Conservation (phyloP, 2,329 filamentous ascomycete species). For the Metarhizium robertsii region DNA sequence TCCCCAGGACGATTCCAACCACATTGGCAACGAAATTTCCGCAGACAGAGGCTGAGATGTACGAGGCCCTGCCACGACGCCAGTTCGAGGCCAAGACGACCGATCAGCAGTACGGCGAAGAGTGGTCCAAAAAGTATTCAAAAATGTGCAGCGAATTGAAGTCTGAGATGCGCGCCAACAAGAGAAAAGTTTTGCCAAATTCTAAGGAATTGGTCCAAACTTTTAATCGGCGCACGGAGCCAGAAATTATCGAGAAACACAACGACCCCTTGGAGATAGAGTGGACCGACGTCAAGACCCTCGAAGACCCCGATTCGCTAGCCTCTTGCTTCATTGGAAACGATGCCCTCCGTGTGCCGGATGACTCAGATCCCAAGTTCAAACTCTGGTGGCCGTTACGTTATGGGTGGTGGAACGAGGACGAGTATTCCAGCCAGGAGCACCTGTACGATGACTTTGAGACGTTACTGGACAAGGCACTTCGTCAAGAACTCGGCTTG, state of each 20-base stretch:
- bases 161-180: slow-evolving; percentile 82
- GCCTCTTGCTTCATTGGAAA: slow-evolving; percentile 68
- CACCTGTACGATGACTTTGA: slow-evolving; percentile 82
- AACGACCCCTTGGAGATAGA: slow-evolving; percentile 92
- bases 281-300: slow-evolving; percentile 73
- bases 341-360: slow-evolving; percentile 76
- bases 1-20: slow-evolving; percentile 93
- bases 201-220: slow-evolving; percentile 93
- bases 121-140: slow-evolving; percentile 65
- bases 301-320: slow-evolving; percentile 54
- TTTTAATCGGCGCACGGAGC: slow-evolving; percentile 76
- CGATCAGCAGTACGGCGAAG: slow-evolving; percentile 82
- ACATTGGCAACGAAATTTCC: slow-evolving; percentile 72
- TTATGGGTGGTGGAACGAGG: slow-evolving; percentile 81
- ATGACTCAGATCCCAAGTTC: slow-evolving; percentile 81
- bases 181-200: slow-evolving; percentile 91
- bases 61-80: slow-evolving; percentile 65
- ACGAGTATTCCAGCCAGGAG: slow-evolving; percentile 72
- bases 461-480: slow-evolving; percentile 74
- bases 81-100: slow-evolving; percentile 52
- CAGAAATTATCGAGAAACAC: slow-evolving; percentile 84
- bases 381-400: slow-evolving; percentile 89
- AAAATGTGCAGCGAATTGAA: slow-evolving; percentile 83
- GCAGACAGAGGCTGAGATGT: slow-evolving; percentile 74
- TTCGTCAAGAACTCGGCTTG: slow-evolving; percentile 75